phyloP scores from a whole-genome alignment of 2,329 filamentous ascomycete species.

The Paraphoma sp. region DNA sequence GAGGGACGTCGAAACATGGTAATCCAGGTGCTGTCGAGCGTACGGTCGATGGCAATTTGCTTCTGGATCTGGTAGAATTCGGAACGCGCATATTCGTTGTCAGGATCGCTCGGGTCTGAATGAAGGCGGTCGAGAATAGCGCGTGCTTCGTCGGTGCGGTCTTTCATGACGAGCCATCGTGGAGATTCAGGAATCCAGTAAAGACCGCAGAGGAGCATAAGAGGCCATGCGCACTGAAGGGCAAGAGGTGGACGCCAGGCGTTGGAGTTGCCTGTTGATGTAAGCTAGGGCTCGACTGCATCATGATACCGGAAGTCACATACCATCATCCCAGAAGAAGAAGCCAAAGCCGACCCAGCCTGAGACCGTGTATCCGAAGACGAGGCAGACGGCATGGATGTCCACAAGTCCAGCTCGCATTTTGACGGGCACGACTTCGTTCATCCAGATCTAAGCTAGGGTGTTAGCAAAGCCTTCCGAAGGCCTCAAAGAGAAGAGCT shows the following conservation, averaged over 20 bases:
- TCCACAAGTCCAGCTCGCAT: constrained; percentile 43
- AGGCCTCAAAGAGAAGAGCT: neutral
- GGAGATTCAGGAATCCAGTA: constrained; percentile 68
- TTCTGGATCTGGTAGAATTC: constrained; percentile 40
- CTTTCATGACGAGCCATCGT: constrained; percentile 68
- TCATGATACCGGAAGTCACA: neutral
- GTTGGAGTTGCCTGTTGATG: constrained; percentile 51
- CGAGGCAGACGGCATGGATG: constrained; percentile 37
- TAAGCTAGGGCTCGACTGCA: too few relatives aligned
- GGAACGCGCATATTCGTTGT: constrained; percentile 28
- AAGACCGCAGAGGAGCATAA: constrained; percentile 55
- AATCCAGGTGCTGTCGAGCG: constrained; percentile 28
- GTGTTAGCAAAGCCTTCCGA: neutral
- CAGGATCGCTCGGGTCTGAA: constrained; percentile 59
- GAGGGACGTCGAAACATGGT: constrained; percentile 34
- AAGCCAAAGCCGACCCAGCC: constrained; percentile 24
- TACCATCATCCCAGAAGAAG: constrained; percentile 14
- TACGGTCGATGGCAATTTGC: constrained; percentile 36
- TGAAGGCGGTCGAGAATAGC: constrained; percentile 66
- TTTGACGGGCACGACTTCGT: constrained; percentile 40
- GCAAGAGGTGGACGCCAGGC: constrained; percentile 57
- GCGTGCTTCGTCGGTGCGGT: constrained; percentile 66
- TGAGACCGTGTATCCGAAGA: constrained; percentile 27
- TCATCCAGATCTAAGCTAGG: constrained; percentile 33
- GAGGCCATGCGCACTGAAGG: constrained; percentile 28